Base-by-base conservation (phyloP, 306 rosid genomes). In the Lotus japonicus region DNA sequence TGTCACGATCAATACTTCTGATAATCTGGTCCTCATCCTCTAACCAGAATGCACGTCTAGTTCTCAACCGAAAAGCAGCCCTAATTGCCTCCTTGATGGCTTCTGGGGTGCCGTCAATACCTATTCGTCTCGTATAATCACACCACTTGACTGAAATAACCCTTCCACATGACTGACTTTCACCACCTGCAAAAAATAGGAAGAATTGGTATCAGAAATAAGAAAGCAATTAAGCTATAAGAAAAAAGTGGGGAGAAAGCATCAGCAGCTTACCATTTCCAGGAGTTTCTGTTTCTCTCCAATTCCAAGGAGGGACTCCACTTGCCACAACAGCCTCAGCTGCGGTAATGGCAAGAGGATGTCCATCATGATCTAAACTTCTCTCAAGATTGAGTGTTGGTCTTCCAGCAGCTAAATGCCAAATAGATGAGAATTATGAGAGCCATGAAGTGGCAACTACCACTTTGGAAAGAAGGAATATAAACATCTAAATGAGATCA, bases 201-300 rank as follows among this genome's bases (percentile, higher is more conserved):
- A 44, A 56, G 44, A 39, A 56, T 9, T 44, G 31, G 44, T 26
- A 23, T 50, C 75, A 61, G 11, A 65, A 14, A 8, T 51, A 64
- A 64, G 80, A 28, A 48, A 61, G 9, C 65, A 78, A 59, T 70
- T 60, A 58, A 21, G 18, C 52, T n/a, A n/a, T n/a, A 55, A 50
- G 12, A 48, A 52, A 17, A 33, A 16, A 11, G 14, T 12, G 53
- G 51, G 26, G 9, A 10, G 58, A 11, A 15, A 43, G 48, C 66
- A 53, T 48, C 36, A 31, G 7, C 36, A 53, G 68, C 65, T 76
- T 80, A 88, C 98, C 97, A 84, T 86, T 90, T 81, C 87, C 97
- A 3, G 96, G 87, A 79, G 96, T 83, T 68, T 90, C 98, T 83
- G 96, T 83, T 68, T 90, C 98, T 85, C 97, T 90, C 98, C 98